phyloP scores from a whole-genome alignment of 305 asterid species.

The Fraxinus albicans region DNA sequence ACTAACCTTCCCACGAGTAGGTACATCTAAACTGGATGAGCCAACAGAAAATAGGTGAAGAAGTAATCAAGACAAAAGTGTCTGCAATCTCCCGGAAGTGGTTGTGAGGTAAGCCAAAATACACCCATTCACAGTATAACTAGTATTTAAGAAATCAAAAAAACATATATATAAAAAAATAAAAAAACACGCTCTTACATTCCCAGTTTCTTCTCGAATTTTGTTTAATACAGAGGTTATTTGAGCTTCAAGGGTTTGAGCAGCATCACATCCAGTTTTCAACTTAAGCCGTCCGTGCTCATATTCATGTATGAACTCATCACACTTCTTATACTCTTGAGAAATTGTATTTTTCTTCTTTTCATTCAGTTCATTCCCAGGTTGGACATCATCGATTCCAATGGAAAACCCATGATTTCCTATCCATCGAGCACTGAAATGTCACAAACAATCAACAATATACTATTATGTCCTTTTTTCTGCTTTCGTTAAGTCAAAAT shows the following conservation, averaged over 20 bases:
- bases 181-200: constrained; percentile 42
- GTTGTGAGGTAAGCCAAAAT: neutral
- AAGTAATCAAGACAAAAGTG: neutral
- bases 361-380: constrained; percentile 55
- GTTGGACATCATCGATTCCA: constrained; percentile 93
- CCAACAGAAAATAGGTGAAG: neutral
- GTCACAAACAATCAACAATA: constrained; percentile 24
- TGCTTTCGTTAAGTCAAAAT: neutral
- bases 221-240: constrained; percentile 64
- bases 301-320: constrained; percentile 50
- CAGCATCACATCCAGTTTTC: constrained; percentile 82
- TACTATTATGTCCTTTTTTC: neutral
- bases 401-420: constrained; percentile 99
- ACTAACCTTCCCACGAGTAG: neutral
- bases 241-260: constrained; percentile 89
- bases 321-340: constrained; percentile 60
- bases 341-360: constrained; percentile 59
- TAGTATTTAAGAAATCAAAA: constrained; percentile 18
- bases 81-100: neutral
- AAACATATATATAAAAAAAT: constrained; percentile 8
- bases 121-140: neutral
- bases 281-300: constrained; percentile 72
- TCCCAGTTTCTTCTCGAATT: constrained; percentile 71
- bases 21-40: neutral
- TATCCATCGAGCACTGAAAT: constrained; percentile 92